Base-by-base conservation (phyloP, 169 alveolate species). In the Cryptosporidium ryanae region DNA sequence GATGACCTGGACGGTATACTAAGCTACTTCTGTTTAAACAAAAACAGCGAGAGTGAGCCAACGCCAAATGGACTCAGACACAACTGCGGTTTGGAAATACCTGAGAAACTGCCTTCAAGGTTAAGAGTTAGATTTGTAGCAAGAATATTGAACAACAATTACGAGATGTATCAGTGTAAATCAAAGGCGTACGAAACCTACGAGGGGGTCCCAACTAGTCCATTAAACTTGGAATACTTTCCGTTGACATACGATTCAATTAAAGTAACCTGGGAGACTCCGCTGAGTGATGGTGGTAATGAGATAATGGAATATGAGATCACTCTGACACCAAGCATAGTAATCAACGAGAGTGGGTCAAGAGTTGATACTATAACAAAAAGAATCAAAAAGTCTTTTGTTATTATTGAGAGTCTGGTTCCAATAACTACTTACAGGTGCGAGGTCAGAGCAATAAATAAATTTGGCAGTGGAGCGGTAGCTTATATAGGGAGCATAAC, bases 161-260 rank as follows among this genome's bases (percentile, higher is more conserved):
- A 43, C 7, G 87, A 76, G n/a, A 46, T 25, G 7, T 59, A 57
- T 52, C 55, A 44, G n/a, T 76, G 87, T 46, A 61, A 23, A 57
- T 76, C 87, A 18, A 76, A 34, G 15, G n/a, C 44, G 3, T 76
- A 43, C 21, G 34, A 46, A 29, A 76, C 87, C 15, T n/a, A 8
- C 2, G 32, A 48, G 10, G 87, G 87, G 17, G 87, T 61, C 25
- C 87, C 87, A 4, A 76, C 59, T 2, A 46, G 63, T 17, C 87
- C 87, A 32, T 21, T 12, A 23, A 38, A 61, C 12, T 43, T 76
- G 18, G 76, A 38, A 44, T 76, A 27, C 64, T 32, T 13, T 61
- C 87, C 87, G 1, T 21, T 76, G 32, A 76, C 87, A 13, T 44
- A n/a, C 23, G 63, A 48, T 27, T 76, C 87, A 17, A 18, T 76